Evolutionary conservation across 176 grass and related monocot genomes (phyloP).

Genomic region (Elaeis guineensis): DNA sequence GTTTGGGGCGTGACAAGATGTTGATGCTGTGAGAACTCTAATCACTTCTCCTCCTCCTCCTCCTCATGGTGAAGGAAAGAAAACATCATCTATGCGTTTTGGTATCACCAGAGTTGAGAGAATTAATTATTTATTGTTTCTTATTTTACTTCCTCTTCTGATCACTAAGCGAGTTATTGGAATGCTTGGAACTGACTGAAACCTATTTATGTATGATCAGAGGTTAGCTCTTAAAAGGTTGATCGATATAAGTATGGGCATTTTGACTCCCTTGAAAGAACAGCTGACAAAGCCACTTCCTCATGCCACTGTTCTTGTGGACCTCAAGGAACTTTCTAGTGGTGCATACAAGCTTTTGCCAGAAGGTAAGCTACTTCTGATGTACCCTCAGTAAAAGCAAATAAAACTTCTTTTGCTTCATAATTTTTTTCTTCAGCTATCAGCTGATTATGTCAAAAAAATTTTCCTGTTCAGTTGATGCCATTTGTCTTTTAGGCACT

Average conservation of each 20-base stretch:
- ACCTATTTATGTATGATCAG: constrained; percentile 30
- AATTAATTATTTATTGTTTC: too few species aligned
- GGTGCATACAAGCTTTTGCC: constrained; percentile 83
- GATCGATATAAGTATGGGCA: constrained; percentile 89
- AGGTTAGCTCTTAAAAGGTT: constrained; percentile 93
- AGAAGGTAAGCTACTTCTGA: constrained; percentile 41
- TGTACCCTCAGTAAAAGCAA: too few species aligned
- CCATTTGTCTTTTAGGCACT: constrained; percentile 39
- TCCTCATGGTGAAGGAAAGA: too few species aligned
- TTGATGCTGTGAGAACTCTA: constrained; percentile 25
- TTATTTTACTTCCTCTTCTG: too few species aligned
- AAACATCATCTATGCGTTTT: too few species aligned
- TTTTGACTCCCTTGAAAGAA: constrained; percentile 72
- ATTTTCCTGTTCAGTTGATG: constrained; percentile 3
- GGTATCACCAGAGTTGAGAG: too few species aligned
- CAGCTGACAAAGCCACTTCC: constrained; percentile 84
- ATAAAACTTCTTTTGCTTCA: too few species aligned
- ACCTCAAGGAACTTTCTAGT: constrained; percentile 73
- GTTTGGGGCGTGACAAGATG: too few species aligned
- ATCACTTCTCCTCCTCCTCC: not conserved
- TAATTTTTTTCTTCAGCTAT: too few species aligned
- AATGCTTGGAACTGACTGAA: too few species aligned
- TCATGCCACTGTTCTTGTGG: constrained; percentile 77
- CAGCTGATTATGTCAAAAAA: constrained; percentile 3
- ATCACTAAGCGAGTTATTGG: too few species aligned